Evolutionary conservation across 129 eudicot species (phyloP), one percentile per base, ranked within the genome.

Genomic region (Pittosporum tobira): DNA sequence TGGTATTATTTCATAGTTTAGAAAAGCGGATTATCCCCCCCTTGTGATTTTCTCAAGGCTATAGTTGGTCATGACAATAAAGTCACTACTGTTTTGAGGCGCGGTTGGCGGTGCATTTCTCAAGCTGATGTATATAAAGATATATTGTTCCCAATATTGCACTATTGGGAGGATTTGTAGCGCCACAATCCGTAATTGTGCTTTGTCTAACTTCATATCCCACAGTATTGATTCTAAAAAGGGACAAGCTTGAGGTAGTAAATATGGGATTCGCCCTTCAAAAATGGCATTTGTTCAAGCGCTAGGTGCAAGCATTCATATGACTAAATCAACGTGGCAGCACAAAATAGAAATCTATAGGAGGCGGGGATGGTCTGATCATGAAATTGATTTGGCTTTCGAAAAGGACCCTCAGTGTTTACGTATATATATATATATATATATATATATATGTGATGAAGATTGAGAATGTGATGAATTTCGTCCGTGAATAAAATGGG

Each of bases 311-410:
- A 22, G 2, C 49, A 6, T 3, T 5, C 3, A 46, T 8, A 62
- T 62, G 46, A 46, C 45, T 15, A 23, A 28, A 15, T 47, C 57
- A 28, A 62, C 52, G 19, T 62, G 66, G 57, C 44, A 62, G 53
- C 52, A 47, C 15, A 62, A 62, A 30, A 12, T 13, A 21, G 42
- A 47, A 29, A 23, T 62, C n/a, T 62, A 29, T 36, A 62, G 47
- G 43, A 30, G 45, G 44, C 30, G 56, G 66, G 79, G 79, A 40
- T 74, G 69, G 53, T 62, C 74, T 30, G 62, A 67, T 0, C 26
- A 62, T 37, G 70, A 74, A 29, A 22, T 67, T 9, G 6, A 27
- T 2, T 12, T 16, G 59, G 79, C 73, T 3, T 74, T 74, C 30
- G 47, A 38, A 47, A 67, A 14, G 24, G 43, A 47, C 11, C 72